A percentile compares a stretch with the other conserved stretches of the same genome.
Conservation (phyloP, 1,139 yeast genomes). For the Candida neerlandica region DNA sequence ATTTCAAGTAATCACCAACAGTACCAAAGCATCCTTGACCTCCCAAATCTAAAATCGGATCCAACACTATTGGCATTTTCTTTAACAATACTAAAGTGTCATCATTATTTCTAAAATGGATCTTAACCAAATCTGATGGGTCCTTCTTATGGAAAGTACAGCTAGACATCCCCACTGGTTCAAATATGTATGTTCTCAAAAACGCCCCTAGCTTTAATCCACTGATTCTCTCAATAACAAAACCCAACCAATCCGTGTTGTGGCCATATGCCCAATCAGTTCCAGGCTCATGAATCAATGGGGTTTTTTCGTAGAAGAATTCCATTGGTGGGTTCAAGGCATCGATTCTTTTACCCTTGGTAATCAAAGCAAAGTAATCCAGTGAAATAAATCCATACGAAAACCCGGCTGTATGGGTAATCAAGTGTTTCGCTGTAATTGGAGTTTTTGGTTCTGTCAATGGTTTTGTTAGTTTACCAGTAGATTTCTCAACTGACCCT, state of each 20-base stretch:
- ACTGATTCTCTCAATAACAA: constrained; percentile 43
- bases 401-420: constrained; percentile 56
- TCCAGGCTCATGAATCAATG: constrained; percentile 57
- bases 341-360: constrained; percentile 23
- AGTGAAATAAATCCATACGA: constrained; percentile 47
- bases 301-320: constrained; percentile 34
- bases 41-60: constrained; percentile 46
- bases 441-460: constrained; percentile 36
- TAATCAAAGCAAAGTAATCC: constrained; percentile 26
- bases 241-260: constrained; percentile 56
- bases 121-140: constrained; percentile 25
- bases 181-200: constrained; percentile 40
- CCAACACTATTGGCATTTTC: constrained; percentile 21
- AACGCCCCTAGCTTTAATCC: constrained; percentile 48
- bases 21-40: constrained; percentile 53
- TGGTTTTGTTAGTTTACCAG: constrained; percentile 35
- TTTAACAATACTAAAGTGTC: constrained; percentile 20
- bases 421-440: constrained; percentile 50
- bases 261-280: constrained; percentile 54
- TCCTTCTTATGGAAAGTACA: constrained; percentile 39
- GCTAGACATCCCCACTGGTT: constrained; percentile 45
- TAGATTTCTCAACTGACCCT: constrained; percentile 32
- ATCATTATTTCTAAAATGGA: constrained; percentile 26
- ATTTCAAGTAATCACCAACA: constrained; percentile 45
- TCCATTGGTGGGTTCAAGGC: constrained; percentile 27